A percentile compares a stretch with the other conserved stretches of the same genome.
Conservation (phyloP, 2,329 filamentous ascomycete species). For the Neofusicoccum laricinum region DNA sequence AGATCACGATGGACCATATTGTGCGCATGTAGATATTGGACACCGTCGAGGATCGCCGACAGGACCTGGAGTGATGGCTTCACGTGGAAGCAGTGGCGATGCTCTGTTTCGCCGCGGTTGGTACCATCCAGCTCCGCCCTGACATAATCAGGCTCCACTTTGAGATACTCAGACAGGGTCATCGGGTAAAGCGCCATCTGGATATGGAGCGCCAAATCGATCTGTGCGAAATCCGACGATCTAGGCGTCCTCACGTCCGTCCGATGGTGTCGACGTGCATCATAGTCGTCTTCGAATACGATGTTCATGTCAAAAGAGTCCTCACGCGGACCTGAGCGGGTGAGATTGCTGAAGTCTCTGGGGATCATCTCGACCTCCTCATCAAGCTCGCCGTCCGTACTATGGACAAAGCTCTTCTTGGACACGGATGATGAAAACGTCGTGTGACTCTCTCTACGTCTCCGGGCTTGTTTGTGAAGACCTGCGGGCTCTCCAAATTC, state of each 20-base stretch:
- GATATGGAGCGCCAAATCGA: conserved; percentile 56
- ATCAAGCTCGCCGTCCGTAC: conserved; percentile 37
- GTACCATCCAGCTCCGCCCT: background rate
- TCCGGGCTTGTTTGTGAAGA: background rate
- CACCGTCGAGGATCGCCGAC: conserved; percentile 59
- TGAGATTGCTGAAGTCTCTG: conserved; percentile 18
- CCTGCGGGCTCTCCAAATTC: conserved; percentile 20
- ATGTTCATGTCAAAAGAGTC: conserved; percentile 11
- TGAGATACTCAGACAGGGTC: conserved; percentile 59
- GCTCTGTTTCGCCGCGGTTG: conserved; percentile 30
- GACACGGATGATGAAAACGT: conserved; percentile 41
- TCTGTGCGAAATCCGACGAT: background rate
- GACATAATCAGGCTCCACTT: background rate
- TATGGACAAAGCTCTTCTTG: conserved; percentile 37
- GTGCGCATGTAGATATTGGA: conserved; percentile 62
- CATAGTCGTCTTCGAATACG: conserved; percentile 1
- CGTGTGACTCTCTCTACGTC: conserved; percentile 34
- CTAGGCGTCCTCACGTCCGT: background rate
- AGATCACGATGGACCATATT: conserved; percentile 65
- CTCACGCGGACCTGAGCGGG: background rate
- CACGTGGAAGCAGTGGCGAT: conserved; percentile 62
- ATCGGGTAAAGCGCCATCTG: conserved; percentile 66
- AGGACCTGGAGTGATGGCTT: conserved; percentile 56
- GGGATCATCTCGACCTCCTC: conserved; percentile 51
- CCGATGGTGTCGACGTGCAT: conserved; percentile 13